Percentiles rank a stretch among this genome's conserved stretches.
Conservation (phyloP, 2,329 filamentous ascomycete species). For the Colletotrichum somersetense region DNA sequence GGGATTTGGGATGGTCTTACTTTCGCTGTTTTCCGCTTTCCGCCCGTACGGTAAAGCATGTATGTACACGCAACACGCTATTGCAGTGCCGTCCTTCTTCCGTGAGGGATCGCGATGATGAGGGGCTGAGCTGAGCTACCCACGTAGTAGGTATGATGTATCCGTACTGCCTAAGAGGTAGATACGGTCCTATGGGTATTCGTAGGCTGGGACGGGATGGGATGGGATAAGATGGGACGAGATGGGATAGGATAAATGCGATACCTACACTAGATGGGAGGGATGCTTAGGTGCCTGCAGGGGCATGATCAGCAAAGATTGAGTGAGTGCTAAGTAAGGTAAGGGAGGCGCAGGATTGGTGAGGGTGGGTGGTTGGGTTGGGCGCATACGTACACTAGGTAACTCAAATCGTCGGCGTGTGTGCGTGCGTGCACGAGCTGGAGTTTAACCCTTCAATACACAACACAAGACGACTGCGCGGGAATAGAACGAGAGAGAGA, state of each 20-base stretch:
- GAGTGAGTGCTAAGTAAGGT: not conserved
- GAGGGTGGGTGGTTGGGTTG: not conserved
- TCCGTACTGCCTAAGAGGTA: no score
- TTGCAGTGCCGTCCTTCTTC: constrained; percentile 4
- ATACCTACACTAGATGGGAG: no score
- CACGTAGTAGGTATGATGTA: no score
- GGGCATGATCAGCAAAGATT: constrained; percentile 18
- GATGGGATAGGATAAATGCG: not conserved
- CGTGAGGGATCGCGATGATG: constrained; percentile 25
- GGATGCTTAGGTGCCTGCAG: constrained; percentile 23
- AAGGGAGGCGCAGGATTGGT: not conserved
- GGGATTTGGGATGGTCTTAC: no score
- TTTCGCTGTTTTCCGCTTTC: constrained; percentile 10
- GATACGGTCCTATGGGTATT: no score
- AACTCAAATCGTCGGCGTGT: constrained; percentile 7
- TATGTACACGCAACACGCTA: not conserved
- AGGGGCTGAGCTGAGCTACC: no score
- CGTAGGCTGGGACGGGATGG: constrained; percentile 16
- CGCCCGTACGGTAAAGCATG: not conserved
- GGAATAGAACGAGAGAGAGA: constrained; percentile 8
- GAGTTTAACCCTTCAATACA: constrained; percentile 21
- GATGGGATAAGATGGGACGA: constrained; percentile 15
- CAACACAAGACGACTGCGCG: not conserved
- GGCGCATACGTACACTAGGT: constrained; percentile 14
- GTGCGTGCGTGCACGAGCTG: no score